phyloP scores from a whole-genome alignment of 208 protist species.

The Crithidia thermophila region DNA sequence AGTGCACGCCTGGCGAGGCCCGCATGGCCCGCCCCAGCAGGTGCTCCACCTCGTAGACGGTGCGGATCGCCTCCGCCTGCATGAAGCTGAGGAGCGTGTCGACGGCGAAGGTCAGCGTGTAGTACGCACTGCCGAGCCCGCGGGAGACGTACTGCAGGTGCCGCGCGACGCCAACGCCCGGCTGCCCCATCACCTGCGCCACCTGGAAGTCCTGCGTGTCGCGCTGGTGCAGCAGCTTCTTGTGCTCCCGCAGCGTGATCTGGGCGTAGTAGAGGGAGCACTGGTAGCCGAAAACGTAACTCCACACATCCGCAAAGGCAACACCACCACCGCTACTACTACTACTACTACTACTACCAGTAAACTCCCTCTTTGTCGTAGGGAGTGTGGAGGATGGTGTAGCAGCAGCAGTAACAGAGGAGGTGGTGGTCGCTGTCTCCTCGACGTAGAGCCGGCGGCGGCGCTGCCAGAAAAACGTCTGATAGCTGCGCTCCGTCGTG shows the following conservation, averaged over 20 bases:
- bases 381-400: neutral
- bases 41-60: conserved; percentile 62
- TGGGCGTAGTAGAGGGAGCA: conserved; percentile 82
- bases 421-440: neutral
- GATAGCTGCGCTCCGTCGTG: conserved; percentile 43
- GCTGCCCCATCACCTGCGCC: conserved; percentile 39
- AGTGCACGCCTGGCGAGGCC: conserved; percentile 22
- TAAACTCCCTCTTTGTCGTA: neutral
- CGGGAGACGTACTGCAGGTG: conserved; percentile 41
- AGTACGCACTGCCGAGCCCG: conserved; percentile 77
- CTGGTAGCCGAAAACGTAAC: conserved; percentile 80
- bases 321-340: conserved; percentile 4
- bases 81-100: conserved; percentile 77
- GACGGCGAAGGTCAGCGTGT: conserved; percentile 77
- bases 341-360: no score
- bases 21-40: conserved; percentile 22
- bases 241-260: conserved; percentile 60
- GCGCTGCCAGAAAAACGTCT: conserved; percentile 74
- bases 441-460: conserved; percentile 40
- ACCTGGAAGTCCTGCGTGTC: conserved; percentile 49
- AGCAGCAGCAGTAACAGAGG: neutral
- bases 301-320: conserved; percentile 64
- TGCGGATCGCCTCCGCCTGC: conserved; percentile 44
- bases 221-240: conserved; percentile 62
- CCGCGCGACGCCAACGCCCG: neutral